Evolutionary conservation across 371 early-diverging fungal genomes (phyloP).

Genomic region (Rhizomucor miehei): DNA sequence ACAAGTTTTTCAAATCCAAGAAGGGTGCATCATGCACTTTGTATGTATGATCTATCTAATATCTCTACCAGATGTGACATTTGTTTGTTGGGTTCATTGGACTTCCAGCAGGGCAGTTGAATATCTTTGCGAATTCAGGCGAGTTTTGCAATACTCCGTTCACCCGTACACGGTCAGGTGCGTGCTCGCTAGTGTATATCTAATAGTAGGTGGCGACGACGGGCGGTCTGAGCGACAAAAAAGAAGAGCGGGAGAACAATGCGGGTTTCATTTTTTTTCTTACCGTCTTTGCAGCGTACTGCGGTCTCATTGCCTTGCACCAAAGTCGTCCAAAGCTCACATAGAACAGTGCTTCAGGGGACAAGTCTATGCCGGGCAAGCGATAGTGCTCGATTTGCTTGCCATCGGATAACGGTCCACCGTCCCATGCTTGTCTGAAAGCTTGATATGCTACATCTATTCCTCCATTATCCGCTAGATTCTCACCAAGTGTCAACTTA

Average conservation of each 20-base stretch:
- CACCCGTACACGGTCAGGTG: slow-evolving; percentile 55
- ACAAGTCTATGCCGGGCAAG: slow-evolving; percentile 54
- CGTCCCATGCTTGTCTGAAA: slow-evolving; percentile 12
- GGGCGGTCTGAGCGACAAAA: too few species aligned
- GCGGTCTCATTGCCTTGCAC: slow-evolving; percentile 42
- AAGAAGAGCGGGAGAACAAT: too few species aligned
- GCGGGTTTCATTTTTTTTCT: background rate
- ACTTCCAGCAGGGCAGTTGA: slow-evolving; percentile 51
- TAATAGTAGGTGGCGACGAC: slow-evolving; percentile 4
- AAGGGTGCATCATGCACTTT: background rate
- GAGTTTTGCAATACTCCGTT: slow-evolving; percentile 65
- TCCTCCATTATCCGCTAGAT: slow-evolving; percentile 80
- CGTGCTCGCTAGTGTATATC: slow-evolving; percentile 51
- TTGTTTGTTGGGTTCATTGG: slow-evolving; percentile 57
- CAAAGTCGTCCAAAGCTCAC: slow-evolving; percentile 47
- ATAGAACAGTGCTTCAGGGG: slow-evolving; percentile 51
- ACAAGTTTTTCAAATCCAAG: too few species aligned
- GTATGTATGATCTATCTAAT: background rate
- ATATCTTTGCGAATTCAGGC: slow-evolving; percentile 58
- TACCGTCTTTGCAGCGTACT: slow-evolving; percentile 17
- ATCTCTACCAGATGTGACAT: slow-evolving; percentile 48
- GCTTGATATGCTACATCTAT: slow-evolving; percentile 35
- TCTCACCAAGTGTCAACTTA: slow-evolving; percentile 65
- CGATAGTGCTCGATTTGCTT: slow-evolving; percentile 22
- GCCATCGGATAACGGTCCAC: background rate